Evolutionary conservation across 768 basidiomycete species (phyloP), one percentile per base, ranked within the genome.

Genomic region (Cytidiella melzeri): DNA sequence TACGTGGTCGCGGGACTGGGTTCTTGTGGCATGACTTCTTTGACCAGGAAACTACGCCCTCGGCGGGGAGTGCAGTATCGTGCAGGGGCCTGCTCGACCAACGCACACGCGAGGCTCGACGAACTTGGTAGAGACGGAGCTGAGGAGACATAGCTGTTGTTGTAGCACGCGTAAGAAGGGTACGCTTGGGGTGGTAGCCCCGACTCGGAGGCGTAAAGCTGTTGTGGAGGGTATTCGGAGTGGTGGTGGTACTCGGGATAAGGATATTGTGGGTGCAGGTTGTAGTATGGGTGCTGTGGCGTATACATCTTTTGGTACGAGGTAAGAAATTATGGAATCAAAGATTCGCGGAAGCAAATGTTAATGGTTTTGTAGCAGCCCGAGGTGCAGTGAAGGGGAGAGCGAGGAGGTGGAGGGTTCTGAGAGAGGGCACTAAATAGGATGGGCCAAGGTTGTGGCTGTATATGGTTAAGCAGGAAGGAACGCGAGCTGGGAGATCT

Each of bases 291-390:
- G n/a, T n/a, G n/a, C 20, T 46, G 34, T 30, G 45, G 47, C 25
- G 27, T 26, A 21, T n/a, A n/a, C n/a, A n/a, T n/a, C n/a, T n/a
- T n/a, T n/a, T n/a, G n/a, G n/a, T n/a, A n/a, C n/a, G n/a, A n/a
- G n/a, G n/a, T n/a, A n/a, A n/a, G n/a, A n/a, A n/a, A n/a, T 18
- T 3, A 9, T 18, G 36, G 37, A 40, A 48, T 48, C 47, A 40
- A n/a, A 41, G 39, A 21, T 48, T 48, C 39, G 40, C 47, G 47
- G 47, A 48, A 48, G 47, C 47, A 41, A 41, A 42, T 34, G 4
- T n/a, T 24, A 18, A 41, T 5, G 47, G 21, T 19, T 20, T 30
- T n/a, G n/a, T n/a, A n/a, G n/a, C n/a, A n/a, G n/a, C n/a, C n/a
- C n/a, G n/a, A n/a, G n/a, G n/a, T n/a, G 30, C 30, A 34, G 30